phyloP scores from a whole-genome alignment of 179 eudicot genomes.

The Beta lomatogona region DNA sequence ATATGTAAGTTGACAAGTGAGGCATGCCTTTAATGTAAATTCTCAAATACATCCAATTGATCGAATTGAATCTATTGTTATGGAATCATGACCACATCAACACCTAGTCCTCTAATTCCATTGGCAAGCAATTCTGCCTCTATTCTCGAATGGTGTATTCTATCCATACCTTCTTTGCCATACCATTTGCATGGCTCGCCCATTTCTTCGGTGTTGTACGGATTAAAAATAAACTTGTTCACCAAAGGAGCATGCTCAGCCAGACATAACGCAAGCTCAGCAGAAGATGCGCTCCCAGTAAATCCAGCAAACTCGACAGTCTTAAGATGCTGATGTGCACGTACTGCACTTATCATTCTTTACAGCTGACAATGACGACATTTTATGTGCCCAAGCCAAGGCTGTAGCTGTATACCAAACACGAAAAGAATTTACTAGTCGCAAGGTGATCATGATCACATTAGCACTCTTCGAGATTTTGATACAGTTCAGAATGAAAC shows the following conservation, averaged over 20 bases:
- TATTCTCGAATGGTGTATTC: not conserved
- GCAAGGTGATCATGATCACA: no score
- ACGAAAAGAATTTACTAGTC: not conserved
- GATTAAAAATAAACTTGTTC: not conserved
- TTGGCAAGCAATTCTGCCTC: not conserved
- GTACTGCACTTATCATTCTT: not conserved
- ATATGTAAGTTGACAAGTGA: no score
- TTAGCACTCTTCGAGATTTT: no score
- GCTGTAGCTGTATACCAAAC: not conserved
- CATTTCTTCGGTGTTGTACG: not conserved
- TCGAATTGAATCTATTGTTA: no score
- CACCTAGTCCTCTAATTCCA: not conserved
- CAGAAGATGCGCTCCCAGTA: not conserved
- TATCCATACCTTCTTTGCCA: not conserved
- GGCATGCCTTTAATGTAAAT: no score
- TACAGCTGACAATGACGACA: not conserved
- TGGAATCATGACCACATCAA: not conserved
- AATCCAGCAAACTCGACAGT: not conserved
- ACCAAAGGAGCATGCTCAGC: not conserved
- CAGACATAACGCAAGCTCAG: not conserved
- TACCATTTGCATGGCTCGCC: not conserved
- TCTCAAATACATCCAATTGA: no score
- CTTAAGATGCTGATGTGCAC: not conserved
- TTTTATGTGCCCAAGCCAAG: not conserved
- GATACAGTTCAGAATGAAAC: no score